phyloP scores from a whole-genome alignment of 495 filamentous ascomycete genomes.

The Lentithecium fluviatile region DNA sequence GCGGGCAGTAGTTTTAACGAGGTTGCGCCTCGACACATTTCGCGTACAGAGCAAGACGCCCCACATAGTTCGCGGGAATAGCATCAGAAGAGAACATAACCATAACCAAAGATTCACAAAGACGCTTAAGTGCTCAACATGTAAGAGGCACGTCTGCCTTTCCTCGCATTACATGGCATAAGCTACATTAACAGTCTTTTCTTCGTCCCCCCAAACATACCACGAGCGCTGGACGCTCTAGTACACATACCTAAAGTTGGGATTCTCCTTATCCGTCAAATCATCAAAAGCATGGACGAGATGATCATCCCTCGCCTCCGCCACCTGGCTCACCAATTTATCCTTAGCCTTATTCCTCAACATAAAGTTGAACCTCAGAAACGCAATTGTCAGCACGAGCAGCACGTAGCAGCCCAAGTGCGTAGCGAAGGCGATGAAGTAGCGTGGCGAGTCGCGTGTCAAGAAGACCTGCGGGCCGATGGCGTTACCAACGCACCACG shows the following conservation, averaged over 20 bases:
- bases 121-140: too few species aligned
- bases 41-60: too few species aligned
- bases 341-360: conserved; percentile 52
- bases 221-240: conserved; percentile 9
- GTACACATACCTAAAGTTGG: conserved; percentile 50
- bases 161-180: too few species aligned
- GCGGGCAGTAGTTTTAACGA: too few species aligned
- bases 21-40: too few species aligned
- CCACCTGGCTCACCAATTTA: conserved; percentile 45
- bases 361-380: conserved; percentile 50
- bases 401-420: conserved; percentile 55
- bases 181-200: too few species aligned
- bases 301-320: conserved; percentile 46
- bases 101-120: too few species aligned
- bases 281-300: conserved; percentile 57
- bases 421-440: conserved; percentile 55
- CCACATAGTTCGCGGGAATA: too few species aligned
- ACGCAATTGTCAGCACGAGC: conserved; percentile 49
- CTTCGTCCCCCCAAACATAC: too few species aligned
- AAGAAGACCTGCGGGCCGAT: conserved; percentile 54
- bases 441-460: conserved; percentile 50
- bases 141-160: too few species aligned
- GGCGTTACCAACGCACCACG: conserved; percentile 39
- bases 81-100: too few species aligned
- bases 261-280: conserved; percentile 62